phyloP scores from a whole-genome alignment of 2,329 filamentous ascomycete species.

The Cladosporium sp. region DNA sequence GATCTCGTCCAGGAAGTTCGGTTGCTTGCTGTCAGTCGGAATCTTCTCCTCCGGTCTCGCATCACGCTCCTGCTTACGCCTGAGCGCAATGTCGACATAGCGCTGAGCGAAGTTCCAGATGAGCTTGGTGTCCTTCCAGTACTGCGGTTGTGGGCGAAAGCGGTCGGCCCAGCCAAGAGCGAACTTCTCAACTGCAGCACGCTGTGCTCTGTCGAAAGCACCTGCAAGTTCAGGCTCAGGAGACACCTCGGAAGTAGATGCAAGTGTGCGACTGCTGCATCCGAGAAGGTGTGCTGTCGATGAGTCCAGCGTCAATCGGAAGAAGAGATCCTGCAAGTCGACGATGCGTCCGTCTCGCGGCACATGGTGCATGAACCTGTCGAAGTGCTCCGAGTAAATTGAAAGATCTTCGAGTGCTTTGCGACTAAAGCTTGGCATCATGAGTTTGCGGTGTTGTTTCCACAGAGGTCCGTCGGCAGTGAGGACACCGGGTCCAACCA shows the following conservation, averaged over 20 bases:
- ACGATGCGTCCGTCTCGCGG: slow-evolving; percentile 35
- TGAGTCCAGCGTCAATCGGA: slow-evolving; percentile 46
- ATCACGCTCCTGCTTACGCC: slow-evolving; percentile 14
- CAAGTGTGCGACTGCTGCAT: slow-evolving; percentile 33
- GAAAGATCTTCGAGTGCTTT: slow-evolving; percentile 1
- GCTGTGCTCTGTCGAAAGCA: slow-evolving; percentile 41
- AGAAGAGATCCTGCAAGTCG: slow-evolving; percentile 44
- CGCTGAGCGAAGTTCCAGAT: slow-evolving; percentile 43
- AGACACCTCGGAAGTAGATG: slow-evolving; percentile 7
- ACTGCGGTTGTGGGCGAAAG: slow-evolving; percentile 33
- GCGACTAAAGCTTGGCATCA: slow-evolving; percentile 8
- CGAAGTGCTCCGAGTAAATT: background rate
- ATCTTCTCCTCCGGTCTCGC: background rate
- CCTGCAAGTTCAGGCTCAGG: slow-evolving; percentile 37
- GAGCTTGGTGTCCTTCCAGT: slow-evolving; percentile 35
- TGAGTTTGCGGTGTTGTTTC: slow-evolving; percentile 5
- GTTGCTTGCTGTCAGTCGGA: background rate
- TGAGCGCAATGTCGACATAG: slow-evolving; percentile 43
- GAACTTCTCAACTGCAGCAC: slow-evolving; percentile 34
- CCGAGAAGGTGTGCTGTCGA: slow-evolving; percentile 41
- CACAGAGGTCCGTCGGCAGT: slow-evolving; percentile 6
- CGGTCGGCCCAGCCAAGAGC: slow-evolving; percentile 34
- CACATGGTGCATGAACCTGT: slow-evolving; percentile 28
- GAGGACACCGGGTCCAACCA: background rate
- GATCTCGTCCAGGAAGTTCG: slow-evolving; percentile 5